Conservation (phyloP, 2,329 filamentous ascomycete species). For the Aspergillus ibericus region DNA sequence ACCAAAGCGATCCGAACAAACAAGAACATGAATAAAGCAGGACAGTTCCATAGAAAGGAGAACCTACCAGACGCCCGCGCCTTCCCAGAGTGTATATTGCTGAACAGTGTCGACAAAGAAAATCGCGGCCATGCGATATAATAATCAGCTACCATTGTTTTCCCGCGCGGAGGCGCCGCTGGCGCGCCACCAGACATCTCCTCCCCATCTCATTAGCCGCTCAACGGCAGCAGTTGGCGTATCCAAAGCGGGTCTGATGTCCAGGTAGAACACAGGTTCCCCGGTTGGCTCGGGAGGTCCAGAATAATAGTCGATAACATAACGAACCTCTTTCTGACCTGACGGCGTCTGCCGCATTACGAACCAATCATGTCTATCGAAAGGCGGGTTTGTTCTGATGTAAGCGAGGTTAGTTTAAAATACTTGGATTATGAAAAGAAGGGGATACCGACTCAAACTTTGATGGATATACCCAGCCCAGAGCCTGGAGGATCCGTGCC, state of each 20-base stretch:
- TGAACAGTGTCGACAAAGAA: neutral
- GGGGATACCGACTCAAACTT: slow-evolving; percentile 66
- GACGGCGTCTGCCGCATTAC: slow-evolving; percentile 69
- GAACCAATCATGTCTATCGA: slow-evolving; percentile 97
- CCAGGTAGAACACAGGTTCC: slow-evolving; percentile 92
- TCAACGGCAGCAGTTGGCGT: slow-evolving; percentile 79
- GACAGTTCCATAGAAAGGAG: slow-evolving; percentile 4
- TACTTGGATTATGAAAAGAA: neutral
- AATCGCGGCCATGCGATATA: neutral
- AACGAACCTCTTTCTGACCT: slow-evolving; percentile 77
- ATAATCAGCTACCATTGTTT: slow-evolving; percentile 15
- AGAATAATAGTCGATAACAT: slow-evolving; percentile 96
- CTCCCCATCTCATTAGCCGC: slow-evolving; percentile 82
- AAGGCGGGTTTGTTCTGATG: slow-evolving; percentile 74
- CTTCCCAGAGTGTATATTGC: slow-evolving; percentile 12
- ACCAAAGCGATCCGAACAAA: neutral
- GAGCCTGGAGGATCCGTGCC: slow-evolving; percentile 75
- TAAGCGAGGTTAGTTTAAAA: neutral
- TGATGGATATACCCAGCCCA: slow-evolving; percentile 76
- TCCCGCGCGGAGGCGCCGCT: slow-evolving; percentile 65
- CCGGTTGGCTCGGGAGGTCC: slow-evolving; percentile 78
- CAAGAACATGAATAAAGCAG: slow-evolving; percentile 6
- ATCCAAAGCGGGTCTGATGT: slow-evolving; percentile 85
- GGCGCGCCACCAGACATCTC: slow-evolving; percentile 90
- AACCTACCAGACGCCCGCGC: slow-evolving; percentile 27